These are phyloP conservation scores for Penicillium antarcticum DNA, from an alignment of 495 filamentous ascomycete genomes.

Conservation along the genomic window DNA sequence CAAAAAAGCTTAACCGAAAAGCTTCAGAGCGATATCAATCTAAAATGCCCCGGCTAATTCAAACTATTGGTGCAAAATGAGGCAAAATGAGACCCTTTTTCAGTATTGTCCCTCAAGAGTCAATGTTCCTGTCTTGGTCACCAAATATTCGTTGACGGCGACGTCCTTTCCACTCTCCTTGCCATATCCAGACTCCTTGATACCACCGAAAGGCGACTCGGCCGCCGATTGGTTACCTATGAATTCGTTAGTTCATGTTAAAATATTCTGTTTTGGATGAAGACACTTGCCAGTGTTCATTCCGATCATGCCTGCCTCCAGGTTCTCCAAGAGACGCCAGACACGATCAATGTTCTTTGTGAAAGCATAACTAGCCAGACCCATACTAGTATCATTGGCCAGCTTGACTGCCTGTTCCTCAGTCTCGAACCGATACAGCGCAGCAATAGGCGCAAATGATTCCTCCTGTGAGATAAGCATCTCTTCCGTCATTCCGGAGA, in stretches of 20 bases:
- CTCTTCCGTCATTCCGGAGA: slow-evolving; percentile 55
- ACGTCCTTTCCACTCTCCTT: slow-evolving; percentile 75
- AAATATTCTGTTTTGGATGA: not conserved
- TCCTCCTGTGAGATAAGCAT: slow-evolving; percentile 69
- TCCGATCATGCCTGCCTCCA: slow-evolving; percentile 76
- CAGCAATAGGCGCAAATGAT: slow-evolving; percentile 66
- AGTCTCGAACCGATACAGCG: slow-evolving; percentile 65
- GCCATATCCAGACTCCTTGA: slow-evolving; percentile 74
- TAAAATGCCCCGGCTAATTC: not conserved
- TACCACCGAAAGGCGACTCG: slow-evolving; percentile 71
- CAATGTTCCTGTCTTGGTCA: slow-evolving; percentile 69
- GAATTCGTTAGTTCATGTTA: slow-evolving; percentile 2
- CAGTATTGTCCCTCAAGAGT: slow-evolving; percentile 59
- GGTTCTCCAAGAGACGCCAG: slow-evolving; percentile 69
- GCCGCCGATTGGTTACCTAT: slow-evolving; percentile 62
- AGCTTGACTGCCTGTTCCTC: slow-evolving; percentile 63
- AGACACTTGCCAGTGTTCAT: slow-evolving; percentile 57
- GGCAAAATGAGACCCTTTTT: not conserved
- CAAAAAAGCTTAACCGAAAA: no score
- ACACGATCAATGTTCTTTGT: slow-evolving; percentile 70
- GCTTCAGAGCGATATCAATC: not conserved
- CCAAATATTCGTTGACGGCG: slow-evolving; percentile 65
- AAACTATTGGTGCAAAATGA: not conserved
- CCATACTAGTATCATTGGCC: slow-evolving; percentile 69
- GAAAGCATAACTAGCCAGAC: slow-evolving; percentile 68